Percentiles rank a stretch among this genome's conserved stretches.
phyloP scores from a whole-genome alignment of 2,329 filamentous ascomycete genomes.

The Arthroderma sp. region DNA sequence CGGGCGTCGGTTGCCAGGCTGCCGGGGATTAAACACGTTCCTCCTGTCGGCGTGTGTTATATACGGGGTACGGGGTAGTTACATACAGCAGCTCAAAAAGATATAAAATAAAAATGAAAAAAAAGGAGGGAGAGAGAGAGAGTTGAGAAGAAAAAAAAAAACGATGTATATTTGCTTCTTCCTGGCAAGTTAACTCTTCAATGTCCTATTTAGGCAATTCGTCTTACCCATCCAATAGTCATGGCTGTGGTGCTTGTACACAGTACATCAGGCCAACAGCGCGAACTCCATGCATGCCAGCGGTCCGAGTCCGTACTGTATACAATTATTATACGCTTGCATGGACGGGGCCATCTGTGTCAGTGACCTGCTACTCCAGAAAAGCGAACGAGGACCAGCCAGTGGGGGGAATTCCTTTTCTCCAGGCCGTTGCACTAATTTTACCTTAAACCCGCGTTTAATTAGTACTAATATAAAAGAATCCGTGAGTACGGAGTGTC shows the following conservation, averaged over 20 bases:
- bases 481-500: neutral
- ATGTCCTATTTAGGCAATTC: constrained; percentile 3
- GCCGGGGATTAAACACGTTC: neutral
- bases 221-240: neutral
- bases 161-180: constrained; percentile 1
- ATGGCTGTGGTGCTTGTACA: neutral
- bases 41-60: neutral
- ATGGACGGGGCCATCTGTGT: neutral
- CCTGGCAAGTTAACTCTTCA: neutral
- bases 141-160: neutral
- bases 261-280: neutral
- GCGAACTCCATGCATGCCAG: neutral
- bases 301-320: constrained; percentile 1
- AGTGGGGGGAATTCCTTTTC: constrained; percentile 2
- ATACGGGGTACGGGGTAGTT: neutral
- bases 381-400: neutral
- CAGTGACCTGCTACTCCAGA: neutral
- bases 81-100: neutral
- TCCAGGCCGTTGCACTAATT: constrained; percentile 3
- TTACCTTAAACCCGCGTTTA: constrained; percentile 5
- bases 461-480: neutral
- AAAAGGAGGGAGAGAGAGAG: neutral
- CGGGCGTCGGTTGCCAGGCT: neutral
- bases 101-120: neutral
- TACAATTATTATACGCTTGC: neutral